Evolutionary conservation across 345 rosid genomes (phyloP).

Genomic region (Limnanthes douglasii): DNA sequence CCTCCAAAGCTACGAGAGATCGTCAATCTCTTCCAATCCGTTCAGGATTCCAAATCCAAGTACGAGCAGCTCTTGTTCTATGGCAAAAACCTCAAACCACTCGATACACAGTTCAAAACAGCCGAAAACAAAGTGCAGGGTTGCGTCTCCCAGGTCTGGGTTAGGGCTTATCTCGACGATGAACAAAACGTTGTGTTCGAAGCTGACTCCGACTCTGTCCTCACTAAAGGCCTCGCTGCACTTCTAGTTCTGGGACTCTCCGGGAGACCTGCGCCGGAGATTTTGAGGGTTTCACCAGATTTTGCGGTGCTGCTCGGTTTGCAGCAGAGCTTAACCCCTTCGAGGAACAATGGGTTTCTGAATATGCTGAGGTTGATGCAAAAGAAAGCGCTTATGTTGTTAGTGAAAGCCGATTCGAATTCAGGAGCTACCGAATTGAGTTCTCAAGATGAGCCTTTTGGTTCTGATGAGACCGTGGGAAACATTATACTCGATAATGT

Average conservation of each 20-base stretch:
- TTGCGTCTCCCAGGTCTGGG: conserved; percentile 95
- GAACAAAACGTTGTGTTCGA: conserved; percentile 55
- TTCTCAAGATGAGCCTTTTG: conserved; percentile 8
- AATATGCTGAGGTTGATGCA: conserved; percentile 94
- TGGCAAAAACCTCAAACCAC: conserved; percentile 59
- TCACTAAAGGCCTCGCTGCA: conserved; percentile 87
- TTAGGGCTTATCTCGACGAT: conserved; percentile 61
- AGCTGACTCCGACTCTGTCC: conserved; percentile 84
- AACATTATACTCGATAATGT: conserved; percentile 6
- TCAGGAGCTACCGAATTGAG: conserved; percentile 9
- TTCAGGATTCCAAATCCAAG: conserved; percentile 52
- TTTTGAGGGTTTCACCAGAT: conserved; percentile 66
- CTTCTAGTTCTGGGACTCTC: conserved; percentile 78
- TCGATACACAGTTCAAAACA: conserved; percentile 56
- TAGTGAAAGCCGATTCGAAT: conserved; percentile 21
- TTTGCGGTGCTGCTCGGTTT: conserved; percentile 64
- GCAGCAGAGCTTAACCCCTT: conserved; percentile 76
- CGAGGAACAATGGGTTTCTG: conserved; percentile 83
- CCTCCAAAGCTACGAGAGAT: conserved; percentile 86
- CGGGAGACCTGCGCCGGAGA: conserved; percentile 53
- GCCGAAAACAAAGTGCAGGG: conserved; percentile 81
- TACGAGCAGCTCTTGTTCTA: conserved; percentile 82
- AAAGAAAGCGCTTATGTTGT: conserved; percentile 54
- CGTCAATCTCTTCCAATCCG: conserved; percentile 71
- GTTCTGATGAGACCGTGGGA: conserved; percentile 1